These are phyloP conservation scores for Davidsoniella neocaledoniae DNA, from an alignment of 2,329 filamentous ascomycete genomes.

Conservation along the genomic window DNA sequence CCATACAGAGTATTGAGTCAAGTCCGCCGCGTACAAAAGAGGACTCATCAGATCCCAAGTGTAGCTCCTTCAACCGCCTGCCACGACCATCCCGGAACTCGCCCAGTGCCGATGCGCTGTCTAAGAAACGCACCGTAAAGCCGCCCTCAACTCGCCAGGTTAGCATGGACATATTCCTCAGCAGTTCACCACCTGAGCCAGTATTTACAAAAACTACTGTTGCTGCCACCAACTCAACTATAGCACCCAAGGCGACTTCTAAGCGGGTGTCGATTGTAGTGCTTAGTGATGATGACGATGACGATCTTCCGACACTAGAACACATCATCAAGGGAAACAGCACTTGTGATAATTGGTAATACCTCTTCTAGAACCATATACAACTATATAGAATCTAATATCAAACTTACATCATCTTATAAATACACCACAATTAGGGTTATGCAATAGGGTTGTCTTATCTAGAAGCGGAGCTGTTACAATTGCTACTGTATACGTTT, in stretches of 20 bases:
- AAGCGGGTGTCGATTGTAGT: background rate
- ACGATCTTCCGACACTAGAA: background rate
- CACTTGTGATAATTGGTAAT: too few species aligned
- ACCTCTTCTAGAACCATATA: too few species aligned
- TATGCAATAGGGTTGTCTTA: background rate
- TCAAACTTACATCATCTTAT: too few species aligned
- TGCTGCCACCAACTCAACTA: background rate
- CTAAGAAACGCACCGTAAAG: conserved; percentile 3
- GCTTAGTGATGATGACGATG: conserved; percentile 6
- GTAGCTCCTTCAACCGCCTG: too few species aligned
- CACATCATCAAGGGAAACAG: background rate
- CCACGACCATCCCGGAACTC: too few species aligned
- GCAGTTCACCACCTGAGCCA: conserved; percentile 5
- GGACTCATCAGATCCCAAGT: too few species aligned
- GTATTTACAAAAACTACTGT: background rate
- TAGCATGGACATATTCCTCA: conserved; percentile 8
- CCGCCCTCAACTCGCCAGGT: conserved; percentile 2
- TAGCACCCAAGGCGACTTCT: background rate
- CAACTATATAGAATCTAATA: too few species aligned
- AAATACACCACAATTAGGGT: background rate
- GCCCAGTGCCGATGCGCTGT: background rate
- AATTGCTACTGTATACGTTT: too few species aligned
- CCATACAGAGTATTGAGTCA: too few species aligned
- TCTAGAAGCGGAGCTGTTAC: background rate
- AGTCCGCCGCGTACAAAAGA: too few species aligned